Conservation (phyloP, 345 rosid species). For the Euphorbia lathyris region DNA sequence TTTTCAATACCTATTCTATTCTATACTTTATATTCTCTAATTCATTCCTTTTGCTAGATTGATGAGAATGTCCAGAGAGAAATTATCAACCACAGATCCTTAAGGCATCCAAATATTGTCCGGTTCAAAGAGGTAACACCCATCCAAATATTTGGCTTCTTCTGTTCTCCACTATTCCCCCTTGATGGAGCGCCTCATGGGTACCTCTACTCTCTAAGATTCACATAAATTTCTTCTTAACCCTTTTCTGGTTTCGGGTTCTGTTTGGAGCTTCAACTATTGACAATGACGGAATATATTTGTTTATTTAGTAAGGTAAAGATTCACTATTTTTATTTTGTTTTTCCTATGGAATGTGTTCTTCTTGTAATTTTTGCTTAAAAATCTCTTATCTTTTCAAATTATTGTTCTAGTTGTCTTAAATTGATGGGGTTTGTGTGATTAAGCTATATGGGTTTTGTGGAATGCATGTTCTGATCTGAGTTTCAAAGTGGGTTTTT, state of each 20-base stretch:
- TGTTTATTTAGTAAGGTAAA: constrained; percentile 59
- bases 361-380: no score
- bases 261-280: constrained; percentile 12
- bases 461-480: constrained; percentile 18
- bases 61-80: constrained; percentile 96
- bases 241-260: neutral
- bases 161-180: neutral
- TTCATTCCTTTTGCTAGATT: constrained; percentile 52
- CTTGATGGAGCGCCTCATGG: no score
- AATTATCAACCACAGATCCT: constrained; percentile 82
- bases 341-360: no score
- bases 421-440: constrained; percentile 7
- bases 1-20: neutral
- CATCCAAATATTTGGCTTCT: constrained; percentile 10
- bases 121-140: constrained; percentile 80
- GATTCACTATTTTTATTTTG: no score
- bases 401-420: neutral
- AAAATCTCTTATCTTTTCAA: neutral
- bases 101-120: constrained; percentile 88
- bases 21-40: neutral
- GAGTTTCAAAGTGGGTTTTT: constrained; percentile 3
- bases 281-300: constrained; percentile 64
- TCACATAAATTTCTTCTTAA: neutral
- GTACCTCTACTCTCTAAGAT: neutral
- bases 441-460: neutral